Evolutionary conservation across 2,329 filamentous ascomycete genomes (phyloP).

Genomic region (Pseudogymnoascus sp.): DNA sequence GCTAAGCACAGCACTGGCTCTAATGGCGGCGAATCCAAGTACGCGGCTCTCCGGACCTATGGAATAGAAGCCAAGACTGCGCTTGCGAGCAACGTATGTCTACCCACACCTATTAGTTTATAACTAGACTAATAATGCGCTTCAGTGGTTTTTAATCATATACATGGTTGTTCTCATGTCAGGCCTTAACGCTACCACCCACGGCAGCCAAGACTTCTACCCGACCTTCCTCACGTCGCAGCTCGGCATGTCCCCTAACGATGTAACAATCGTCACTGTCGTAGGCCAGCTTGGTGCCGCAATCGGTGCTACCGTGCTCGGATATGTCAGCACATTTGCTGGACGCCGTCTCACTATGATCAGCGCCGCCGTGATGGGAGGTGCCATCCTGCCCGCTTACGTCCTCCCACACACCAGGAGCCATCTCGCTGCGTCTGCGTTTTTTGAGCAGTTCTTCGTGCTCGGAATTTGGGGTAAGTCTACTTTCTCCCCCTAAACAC

Average conservation of each 20-base stretch:
- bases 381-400: slow-evolving; percentile 73
- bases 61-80: slow-evolving; percentile 67
- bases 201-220: slow-evolving; percentile 38
- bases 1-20: slow-evolving; percentile 52
- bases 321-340: slow-evolving; percentile 57
- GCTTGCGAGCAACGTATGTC: slow-evolving; percentile 41
- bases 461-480: slow-evolving; percentile 60
- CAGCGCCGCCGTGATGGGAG: slow-evolving; percentile 53
- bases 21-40: slow-evolving; percentile 59
- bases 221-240: slow-evolving; percentile 49
- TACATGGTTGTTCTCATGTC: slow-evolving; percentile 84
- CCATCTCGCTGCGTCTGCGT: slow-evolving; percentile 63
- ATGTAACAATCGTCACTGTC: slow-evolving; percentile 59
- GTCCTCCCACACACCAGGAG: slow-evolving; percentile 53
- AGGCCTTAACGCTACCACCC: slow-evolving; percentile 63
- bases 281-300: slow-evolving; percentile 63
- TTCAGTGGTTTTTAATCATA: slow-evolving; percentile 68
- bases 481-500: slow-evolving; percentile 29
- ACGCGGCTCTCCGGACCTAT: slow-evolving; percentile 56
- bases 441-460: slow-evolving; percentile 71
- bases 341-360: slow-evolving; percentile 61
- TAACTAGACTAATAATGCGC: slow-evolving; percentile 27
- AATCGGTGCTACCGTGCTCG: slow-evolving; percentile 53
- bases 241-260: slow-evolving; percentile 26
- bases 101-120: no score